Conservation (phyloP, 2,329 filamentous ascomycete genomes). For the Coniochaeta sp. region DNA sequence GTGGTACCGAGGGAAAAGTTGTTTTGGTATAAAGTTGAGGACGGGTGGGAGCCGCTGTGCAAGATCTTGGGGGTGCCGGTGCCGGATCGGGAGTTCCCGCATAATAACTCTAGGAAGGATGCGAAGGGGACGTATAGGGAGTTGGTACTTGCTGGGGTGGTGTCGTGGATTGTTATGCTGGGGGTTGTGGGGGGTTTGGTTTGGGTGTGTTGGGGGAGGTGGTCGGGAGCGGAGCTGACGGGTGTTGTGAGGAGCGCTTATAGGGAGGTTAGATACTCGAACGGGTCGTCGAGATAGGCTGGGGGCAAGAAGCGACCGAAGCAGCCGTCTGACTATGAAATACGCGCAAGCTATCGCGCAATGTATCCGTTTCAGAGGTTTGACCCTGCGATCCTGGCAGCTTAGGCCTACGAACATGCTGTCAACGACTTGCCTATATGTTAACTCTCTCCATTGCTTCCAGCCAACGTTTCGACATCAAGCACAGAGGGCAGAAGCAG, state of each 20-base stretch:
- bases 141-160: neutral
- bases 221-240: constrained; percentile 5
- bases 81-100: constrained; percentile 25
- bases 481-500: too few species aligned
- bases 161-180: neutral
- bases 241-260: constrained; percentile 5
- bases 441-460: too few species aligned
- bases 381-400: too few species aligned
- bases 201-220: neutral
- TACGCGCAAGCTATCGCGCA: too few species aligned
- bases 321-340: too few species aligned
- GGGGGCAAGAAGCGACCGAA: neutral
- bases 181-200: neutral
- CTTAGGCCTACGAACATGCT: too few species aligned
- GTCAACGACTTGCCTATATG: too few species aligned
- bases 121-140: neutral
- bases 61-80: constrained; percentile 25
- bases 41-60: constrained; percentile 27
- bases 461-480: too few species aligned
- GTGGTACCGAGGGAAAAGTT: constrained; percentile 25
- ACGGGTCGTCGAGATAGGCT: neutral
- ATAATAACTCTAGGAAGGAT: constrained; percentile 20
- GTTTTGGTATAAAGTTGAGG: constrained; percentile 26
- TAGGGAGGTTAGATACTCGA: constrained; percentile 4
- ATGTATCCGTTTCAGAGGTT: too few species aligned